Evolutionary conservation across 1,139 yeast species (phyloP).

Genomic region (Saccharomyces hybrid): DNA sequence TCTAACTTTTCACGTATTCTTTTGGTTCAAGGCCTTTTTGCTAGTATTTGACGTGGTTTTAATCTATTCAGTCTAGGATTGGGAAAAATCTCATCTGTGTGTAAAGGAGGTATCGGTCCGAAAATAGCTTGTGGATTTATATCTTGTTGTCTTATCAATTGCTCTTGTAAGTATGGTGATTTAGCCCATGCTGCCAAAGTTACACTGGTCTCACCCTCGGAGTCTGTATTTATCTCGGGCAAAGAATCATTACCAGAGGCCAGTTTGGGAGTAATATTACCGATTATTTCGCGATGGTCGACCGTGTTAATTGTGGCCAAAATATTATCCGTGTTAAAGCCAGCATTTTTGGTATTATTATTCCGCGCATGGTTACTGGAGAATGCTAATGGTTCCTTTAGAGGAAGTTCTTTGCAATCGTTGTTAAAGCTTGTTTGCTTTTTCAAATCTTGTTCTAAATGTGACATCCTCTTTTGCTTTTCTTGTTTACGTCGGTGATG

Average conservation of each 20-base stretch:
- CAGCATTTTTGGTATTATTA: conserved; percentile 3
- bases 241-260: conserved; percentile 18
- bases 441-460: conserved; percentile 22
- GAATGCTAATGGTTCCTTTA: neutral
- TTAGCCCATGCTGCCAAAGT: conserved; percentile 31
- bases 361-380: conserved; percentile 1
- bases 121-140: conserved; percentile 68
- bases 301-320: conserved; percentile 20
- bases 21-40: conserved; percentile 16
- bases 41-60: conserved; percentile 54
- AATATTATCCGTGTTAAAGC: conserved; percentile 2
- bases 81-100: conserved; percentile 62
- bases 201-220: conserved; percentile 23
- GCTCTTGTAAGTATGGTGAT: conserved; percentile 24
- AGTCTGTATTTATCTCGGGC: conserved; percentile 32
- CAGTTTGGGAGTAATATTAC: conserved; percentile 8
- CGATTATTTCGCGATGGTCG: conserved; percentile 27
- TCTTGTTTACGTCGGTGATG: conserved; percentile 23
- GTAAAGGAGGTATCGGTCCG: conserved; percentile 67
- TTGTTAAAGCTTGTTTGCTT: conserved; percentile 20
- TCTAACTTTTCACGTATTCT: neutral
- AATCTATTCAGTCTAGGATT: conserved; percentile 39
- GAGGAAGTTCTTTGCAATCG: conserved; percentile 11
- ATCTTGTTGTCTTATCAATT: conserved; percentile 47
- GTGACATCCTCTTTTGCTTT: conserved; percentile 25